Evolutionary conservation across 345 rosid genomes (phyloP).

Genomic region (Orychophragmus violaceus): DNA sequence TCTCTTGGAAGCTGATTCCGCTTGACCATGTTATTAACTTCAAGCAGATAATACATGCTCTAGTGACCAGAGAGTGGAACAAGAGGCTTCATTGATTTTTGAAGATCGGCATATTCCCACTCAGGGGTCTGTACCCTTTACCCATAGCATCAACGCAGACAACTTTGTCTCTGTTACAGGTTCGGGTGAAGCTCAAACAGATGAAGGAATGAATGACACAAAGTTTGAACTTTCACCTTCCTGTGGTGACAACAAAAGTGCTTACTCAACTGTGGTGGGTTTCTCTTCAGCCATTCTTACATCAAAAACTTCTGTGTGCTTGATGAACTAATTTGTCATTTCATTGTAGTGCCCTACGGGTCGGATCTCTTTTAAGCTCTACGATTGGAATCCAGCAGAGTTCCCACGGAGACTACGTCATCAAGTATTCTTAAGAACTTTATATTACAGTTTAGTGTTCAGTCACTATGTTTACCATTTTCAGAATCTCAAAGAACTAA

Average conservation of each 20-base stretch:
- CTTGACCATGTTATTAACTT: conserved; percentile 5
- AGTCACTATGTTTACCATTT: conserved; percentile 4
- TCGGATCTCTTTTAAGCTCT: conserved; percentile 94
- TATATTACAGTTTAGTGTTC: conserved; percentile 63
- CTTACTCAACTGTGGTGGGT: conserved; percentile 78
- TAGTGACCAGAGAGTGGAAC: conserved; percentile 43
- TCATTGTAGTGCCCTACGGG: conserved; percentile 86
- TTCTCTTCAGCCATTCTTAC: conserved; percentile 11
- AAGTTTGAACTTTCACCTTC: conserved; percentile 59
- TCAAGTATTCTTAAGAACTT: conserved; percentile 72
- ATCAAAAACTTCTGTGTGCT: background rate
- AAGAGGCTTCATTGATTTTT: conserved; percentile 50
- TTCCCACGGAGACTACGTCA: conserved; percentile 98
- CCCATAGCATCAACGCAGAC: conserved; percentile 50
- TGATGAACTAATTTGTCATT: conserved; percentile 23
- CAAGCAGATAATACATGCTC: conserved; percentile 44
- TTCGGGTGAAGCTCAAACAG: conserved; percentile 48
- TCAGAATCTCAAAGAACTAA: conserved; percentile 26
- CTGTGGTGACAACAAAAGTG: conserved; percentile 49
- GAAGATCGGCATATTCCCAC: conserved; percentile 51
- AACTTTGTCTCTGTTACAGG: conserved; percentile 44
- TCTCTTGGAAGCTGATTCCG: conserved; percentile 6
- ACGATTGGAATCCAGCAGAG: conserved; percentile 99
- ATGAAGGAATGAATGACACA: conserved; percentile 50
- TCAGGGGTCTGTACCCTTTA: conserved; percentile 40